Evolutionary conservation across 306 rosid species (phyloP), one percentile per base, ranked within the genome.

Genomic region (Bauhinia variegata): DNA sequence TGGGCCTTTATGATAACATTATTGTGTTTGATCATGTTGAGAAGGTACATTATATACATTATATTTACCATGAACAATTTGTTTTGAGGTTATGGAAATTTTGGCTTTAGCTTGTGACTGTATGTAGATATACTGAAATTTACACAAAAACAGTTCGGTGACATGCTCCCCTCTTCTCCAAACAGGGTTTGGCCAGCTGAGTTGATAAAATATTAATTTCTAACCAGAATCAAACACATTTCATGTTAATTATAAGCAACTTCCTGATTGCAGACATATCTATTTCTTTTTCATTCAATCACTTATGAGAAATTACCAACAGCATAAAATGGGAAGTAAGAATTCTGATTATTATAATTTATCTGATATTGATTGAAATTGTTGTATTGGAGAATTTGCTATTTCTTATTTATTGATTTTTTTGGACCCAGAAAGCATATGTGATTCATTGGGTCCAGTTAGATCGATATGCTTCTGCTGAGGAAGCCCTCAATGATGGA

Each of bases 21-120:
- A 81, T 93, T 56, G 99, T 93, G 78, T 93, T 93, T 61, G 97
- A 93, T 80, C 99, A 93, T 58, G 91, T 93, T 69, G 88, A 86
- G 52, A 93, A 93, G 97, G 99, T 93, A 82, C 47, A 11, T 46
- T n/a, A n/a, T n/a, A n/a, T n/a, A n/a, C n/a, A n/a, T n/a, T 34
- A 9, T 63, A 34, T 69, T 65, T 84, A 62, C 51, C 63, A 42
- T 38, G 67, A 47, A 39, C 38, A 8, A 47, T 4, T 42, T 54
- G 43, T 17, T 57, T 18, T 62, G 4, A 50, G 30, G 60, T 44
- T 57, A 31, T 57, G 52, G 65, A 34, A 48, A 6, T 47, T 60
- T 1, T 43, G 55, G 50, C 71, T 70, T 70, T 28, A 8, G 11
- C 57, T 17, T 31, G 32, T 46, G 54, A 31, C 52, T 47, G 28